These are phyloP conservation scores for Naganishia sp. DNA, from an alignment of 1,284 basidiomycete genomes.

Conservation along the genomic window DNA sequence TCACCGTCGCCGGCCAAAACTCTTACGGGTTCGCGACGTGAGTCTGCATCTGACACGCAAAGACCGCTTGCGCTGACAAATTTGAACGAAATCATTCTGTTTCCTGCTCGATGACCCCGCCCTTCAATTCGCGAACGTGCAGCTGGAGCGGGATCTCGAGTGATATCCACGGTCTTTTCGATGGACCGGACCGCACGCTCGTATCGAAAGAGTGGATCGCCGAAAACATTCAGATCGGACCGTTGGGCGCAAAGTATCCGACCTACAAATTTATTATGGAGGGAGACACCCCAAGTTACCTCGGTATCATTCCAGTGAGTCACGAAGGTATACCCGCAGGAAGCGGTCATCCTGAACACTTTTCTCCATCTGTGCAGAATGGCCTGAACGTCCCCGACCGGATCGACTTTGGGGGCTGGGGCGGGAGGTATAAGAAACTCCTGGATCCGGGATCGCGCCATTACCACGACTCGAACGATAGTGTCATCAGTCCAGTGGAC, in stretches of 20 bases:
- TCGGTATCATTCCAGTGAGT: slow-evolving; percentile 33
- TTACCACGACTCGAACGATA: slow-evolving; percentile 32
- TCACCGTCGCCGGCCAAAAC: slow-evolving; percentile 34
- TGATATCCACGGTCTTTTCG: background rate
- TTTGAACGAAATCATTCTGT: too few species aligned
- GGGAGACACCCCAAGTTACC: slow-evolving; percentile 34
- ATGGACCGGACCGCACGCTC: slow-evolving; percentile 7
- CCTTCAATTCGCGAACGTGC: background rate
- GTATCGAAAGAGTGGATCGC: slow-evolving; percentile 30
- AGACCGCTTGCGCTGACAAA: too few species aligned
- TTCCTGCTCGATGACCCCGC: too few species aligned
- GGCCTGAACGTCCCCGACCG: slow-evolving; percentile 33
- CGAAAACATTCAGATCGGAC: slow-evolving; percentile 33
- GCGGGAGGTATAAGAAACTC: slow-evolving; percentile 32
- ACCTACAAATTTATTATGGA: slow-evolving; percentile 33
- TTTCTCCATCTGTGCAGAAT: slow-evolving; percentile 15
- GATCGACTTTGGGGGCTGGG: slow-evolving; percentile 35
- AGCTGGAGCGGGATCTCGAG: slow-evolving; percentile 33
- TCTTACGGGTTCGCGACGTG: slow-evolving; percentile 29
- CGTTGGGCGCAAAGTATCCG: slow-evolving; percentile 31
- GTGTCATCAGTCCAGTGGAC: slow-evolving; percentile 29
- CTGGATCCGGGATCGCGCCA: slow-evolving; percentile 29
- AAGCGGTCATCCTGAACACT: background rate
- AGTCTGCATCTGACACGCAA: background rate
- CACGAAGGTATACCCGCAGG: background rate